Evolutionary conservation across 352 stramenopile genomes (phyloP).

Genomic region (Achlya hypogyna): DNA sequence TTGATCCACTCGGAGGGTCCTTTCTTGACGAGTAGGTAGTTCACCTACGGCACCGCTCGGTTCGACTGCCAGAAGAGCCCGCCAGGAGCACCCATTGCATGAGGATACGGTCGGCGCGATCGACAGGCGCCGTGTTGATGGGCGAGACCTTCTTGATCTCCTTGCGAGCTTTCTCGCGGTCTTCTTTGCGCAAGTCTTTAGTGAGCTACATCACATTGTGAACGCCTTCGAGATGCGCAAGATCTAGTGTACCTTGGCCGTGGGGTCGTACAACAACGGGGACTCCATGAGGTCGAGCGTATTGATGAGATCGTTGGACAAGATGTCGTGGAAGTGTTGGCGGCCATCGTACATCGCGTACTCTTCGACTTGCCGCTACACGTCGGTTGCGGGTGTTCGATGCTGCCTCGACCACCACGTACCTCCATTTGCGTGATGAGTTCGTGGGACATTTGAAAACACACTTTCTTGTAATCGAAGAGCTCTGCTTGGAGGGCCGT

Average conservation of each 20-base stretch:
- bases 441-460: slow-evolving; percentile 43
- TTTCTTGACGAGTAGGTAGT: slow-evolving; percentile 35
- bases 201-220: not conserved
- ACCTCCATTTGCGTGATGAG: slow-evolving; percentile 46
- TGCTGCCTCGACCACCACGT: not conserved
- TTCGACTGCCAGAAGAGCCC: not conserved
- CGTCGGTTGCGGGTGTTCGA: not conserved
- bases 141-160: not conserved
- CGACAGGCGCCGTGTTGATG: slow-evolving; percentile 29
- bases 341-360: slow-evolving; percentile 43
- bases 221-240: not conserved
- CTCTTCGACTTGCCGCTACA: slow-evolving; percentile 15
- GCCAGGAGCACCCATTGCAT: slow-evolving; percentile 46
- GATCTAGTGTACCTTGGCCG: slow-evolving; percentile 31
- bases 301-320: slow-evolving; percentile 52
- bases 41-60: slow-evolving; percentile 18
- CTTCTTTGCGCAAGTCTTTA: not conserved
- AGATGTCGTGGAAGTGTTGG: slow-evolving; percentile 50
- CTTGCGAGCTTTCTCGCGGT: not conserved
- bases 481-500: slow-evolving; percentile 34
- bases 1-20: slow-evolving; percentile 43
- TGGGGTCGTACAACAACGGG: slow-evolving; percentile 52
- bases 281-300: slow-evolving; percentile 57
- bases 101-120: slow-evolving; percentile 60
- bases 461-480: slow-evolving; percentile 60